These are phyloP conservation scores for Punica granatum DNA, from an alignment of 345 rosid genomes.

Conservation along the genomic window DNA sequence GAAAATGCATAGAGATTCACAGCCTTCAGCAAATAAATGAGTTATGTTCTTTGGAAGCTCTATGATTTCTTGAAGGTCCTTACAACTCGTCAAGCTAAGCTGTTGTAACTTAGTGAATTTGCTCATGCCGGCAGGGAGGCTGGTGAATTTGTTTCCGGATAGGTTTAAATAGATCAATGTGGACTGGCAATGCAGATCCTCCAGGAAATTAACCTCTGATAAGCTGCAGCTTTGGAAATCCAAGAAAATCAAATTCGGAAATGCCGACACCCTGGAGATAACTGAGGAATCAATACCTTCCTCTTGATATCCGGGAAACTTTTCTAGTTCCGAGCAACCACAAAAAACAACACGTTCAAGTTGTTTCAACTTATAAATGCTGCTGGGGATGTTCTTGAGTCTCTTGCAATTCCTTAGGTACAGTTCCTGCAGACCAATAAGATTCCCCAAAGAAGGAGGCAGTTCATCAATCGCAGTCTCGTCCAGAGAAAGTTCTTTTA, in stretches of 20 bases:
- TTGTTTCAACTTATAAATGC: constrained; percentile 4
- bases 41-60: background rate
- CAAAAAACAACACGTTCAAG: background rate
- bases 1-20: background rate
- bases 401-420: background rate
- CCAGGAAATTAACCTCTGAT: constrained; percentile 5
- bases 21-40: background rate
- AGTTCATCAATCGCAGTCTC: constrained; percentile 13
- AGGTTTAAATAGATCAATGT: background rate
- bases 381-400: constrained; percentile 6
- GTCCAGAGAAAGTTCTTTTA: background rate
- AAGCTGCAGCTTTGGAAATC: constrained; percentile 7
- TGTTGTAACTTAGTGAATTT: background rate
- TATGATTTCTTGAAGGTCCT: constrained; percentile 5
- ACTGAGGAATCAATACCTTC: background rate
- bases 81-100: constrained; percentile 5
- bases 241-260: background rate
- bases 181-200: background rate
- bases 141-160: background rate
- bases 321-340: background rate
- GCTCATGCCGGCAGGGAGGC: background rate
- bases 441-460: background rate
- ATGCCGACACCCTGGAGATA: background rate
- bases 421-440: background rate
- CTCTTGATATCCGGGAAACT: background rate